These are phyloP conservation scores for Panaeolus cyanescens DNA, from an alignment of 768 basidiomycete genomes.

Conservation along the genomic window DNA sequence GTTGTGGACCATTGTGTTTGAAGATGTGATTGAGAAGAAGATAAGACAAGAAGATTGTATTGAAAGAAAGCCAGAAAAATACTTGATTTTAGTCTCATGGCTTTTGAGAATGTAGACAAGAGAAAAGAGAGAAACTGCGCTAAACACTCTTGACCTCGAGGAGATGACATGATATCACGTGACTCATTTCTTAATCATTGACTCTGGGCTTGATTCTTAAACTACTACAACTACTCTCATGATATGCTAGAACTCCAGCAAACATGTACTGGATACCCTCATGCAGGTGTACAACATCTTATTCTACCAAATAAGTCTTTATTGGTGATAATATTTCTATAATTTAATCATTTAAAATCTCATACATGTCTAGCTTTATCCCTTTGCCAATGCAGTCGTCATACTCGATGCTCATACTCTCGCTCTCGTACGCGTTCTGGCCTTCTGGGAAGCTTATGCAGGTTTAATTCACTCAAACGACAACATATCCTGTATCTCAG, in stretches of 20 bases:
- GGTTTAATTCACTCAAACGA: constrained; percentile 44
- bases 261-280: constrained; percentile 49
- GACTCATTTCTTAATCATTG: constrained; percentile 12
- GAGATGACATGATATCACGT: constrained; percentile 19
- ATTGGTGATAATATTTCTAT: constrained; percentile 44
- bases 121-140: constrained; percentile 1
- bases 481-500: constrained; percentile 60
- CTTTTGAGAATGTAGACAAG: not conserved
- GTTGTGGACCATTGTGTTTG: constrained; percentile 16
- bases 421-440: constrained; percentile 65
- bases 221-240: constrained; percentile 9
- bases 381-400: constrained; percentile 69
- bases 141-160: constrained; percentile 2
- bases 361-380: constrained; percentile 55
- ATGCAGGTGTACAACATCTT: constrained; percentile 57
- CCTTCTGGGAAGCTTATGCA: constrained; percentile 83
- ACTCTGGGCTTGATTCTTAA: not conserved
- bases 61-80: constrained; percentile 20
- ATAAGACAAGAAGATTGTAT: constrained; percentile 22
- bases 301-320: constrained; percentile 55
- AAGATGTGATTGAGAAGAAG: constrained; percentile 3
- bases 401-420: constrained; percentile 73
- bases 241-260: constrained; percentile 44
- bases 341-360: constrained; percentile 4
- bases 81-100: not conserved